Base-by-base conservation (phyloP, 768 basidiomycete species). In the Pisolithus microcarpus region DNA sequence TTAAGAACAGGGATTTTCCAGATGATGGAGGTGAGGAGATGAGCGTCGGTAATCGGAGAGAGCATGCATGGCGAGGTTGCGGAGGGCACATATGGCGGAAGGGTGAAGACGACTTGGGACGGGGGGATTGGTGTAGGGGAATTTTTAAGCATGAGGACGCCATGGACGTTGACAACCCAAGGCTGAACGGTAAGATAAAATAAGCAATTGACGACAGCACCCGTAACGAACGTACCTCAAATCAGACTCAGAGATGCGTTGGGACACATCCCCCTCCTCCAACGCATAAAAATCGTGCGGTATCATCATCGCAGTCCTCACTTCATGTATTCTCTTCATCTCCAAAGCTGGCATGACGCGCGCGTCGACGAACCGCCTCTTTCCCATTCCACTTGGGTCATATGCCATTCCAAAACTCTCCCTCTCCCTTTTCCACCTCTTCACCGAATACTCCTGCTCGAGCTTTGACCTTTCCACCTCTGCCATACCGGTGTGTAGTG, bases 1-100 rank as follows among this genome's bases (percentile, higher is more conserved):
- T 75, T 23, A 98, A 69, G 13, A 92, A 67, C 5, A 91, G 74
- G 0, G 85, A 81, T 63, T 98, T 98, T 46, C 96, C 96, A 1
- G 90, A 82, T 1, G 92, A 94, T 0, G 92, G 84, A 0, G 89
- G 69, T 0, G 93, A 91, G 1, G 91, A 87, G 15, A 99, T 64
- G 13, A 99, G 82, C 10, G 80, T 80, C 4, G 96, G 94, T 0
- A 85, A 66, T 3, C 85, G 80, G 38, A 82, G 73, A 1, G 85
- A 85, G 85, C 58, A 52, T 82, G 76, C 11, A 82, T 62, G 1
- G 85, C 82, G 31, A 97, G 72, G 15, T 73, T 63, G 6, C 76
- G 79, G 7, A 95, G 74, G 2, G 85, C 75, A 16, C 70, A 47
- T 2, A 75, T 70, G 3, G 85, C 75, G 1, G 87, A 77, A 0